Evolutionary conservation across 2,329 filamentous ascomycete genomes (phyloP).

Genomic region (Seiridium unicorne): DNA sequence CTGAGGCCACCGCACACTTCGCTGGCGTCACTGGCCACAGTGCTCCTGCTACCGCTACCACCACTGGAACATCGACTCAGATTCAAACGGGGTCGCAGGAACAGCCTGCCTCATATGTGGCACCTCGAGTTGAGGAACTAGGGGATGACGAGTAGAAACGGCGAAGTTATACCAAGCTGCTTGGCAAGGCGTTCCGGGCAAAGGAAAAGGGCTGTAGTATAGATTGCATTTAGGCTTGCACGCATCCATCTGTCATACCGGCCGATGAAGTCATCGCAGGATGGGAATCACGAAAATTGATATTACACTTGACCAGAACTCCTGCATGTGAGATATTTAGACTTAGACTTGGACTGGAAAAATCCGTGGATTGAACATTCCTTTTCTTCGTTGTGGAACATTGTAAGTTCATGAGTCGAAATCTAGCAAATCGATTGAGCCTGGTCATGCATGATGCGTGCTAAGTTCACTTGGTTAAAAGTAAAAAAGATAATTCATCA

Average conservation of each 20-base stretch:
- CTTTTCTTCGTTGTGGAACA: too few species aligned
- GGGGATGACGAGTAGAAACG: conserved; percentile 42
- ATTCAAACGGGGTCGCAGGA: conserved; percentile 41
- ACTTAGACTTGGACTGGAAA: too few species aligned
- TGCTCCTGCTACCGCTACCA: conserved; percentile 51
- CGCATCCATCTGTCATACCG: background rate
- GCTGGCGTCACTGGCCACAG: conserved; percentile 52
- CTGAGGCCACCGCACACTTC: conserved; percentile 37
- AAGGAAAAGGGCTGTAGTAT: background rate
- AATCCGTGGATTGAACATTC: too few species aligned
- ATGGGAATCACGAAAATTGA: too few species aligned
- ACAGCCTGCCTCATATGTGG: conserved; percentile 37
- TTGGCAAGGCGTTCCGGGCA: conserved; percentile 22
- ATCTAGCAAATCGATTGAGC: too few species aligned
- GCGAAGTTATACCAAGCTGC: background rate
- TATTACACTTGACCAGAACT: too few species aligned
- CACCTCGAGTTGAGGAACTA: conserved; percentile 54
- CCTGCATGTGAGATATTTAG: too few species aligned
- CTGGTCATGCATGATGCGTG: too few species aligned
- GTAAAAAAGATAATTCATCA: background rate
- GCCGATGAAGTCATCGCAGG: background rate
- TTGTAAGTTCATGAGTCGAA: too few species aligned
- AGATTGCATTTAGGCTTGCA: background rate
- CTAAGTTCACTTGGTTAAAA: too few species aligned
- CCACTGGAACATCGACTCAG: conserved; percentile 56